A percentile compares a stretch with the other conserved stretches of the same genome.
Evolutionary conservation across 164 flowering plant genomes (phyloP).

Genomic region (Berberis thunbergii): DNA sequence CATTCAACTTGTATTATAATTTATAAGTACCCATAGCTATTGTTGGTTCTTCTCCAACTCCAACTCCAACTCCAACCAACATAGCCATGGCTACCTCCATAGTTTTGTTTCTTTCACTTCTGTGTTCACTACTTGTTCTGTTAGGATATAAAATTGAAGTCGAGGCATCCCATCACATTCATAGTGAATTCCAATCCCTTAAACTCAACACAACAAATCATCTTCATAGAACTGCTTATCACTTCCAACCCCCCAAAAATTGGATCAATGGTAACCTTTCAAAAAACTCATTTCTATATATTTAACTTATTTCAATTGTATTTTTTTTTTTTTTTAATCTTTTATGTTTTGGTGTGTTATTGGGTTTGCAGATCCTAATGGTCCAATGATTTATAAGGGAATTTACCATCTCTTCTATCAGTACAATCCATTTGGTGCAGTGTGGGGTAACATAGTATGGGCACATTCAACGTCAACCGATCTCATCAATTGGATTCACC

Average conservation of each 20-base stretch:
- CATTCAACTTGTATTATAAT: too few species aligned
- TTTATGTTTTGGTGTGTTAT: background rate
- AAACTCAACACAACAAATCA: conserved; percentile 4
- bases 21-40: too few species aligned
- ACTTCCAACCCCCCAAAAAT: conserved; percentile 39
- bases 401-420: conserved; percentile 4
- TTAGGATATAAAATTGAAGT: conserved; percentile 3
- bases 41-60: too few species aligned
- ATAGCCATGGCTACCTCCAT: too few species aligned
- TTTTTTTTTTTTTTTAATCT: background rate
- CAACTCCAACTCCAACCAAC: too few species aligned
- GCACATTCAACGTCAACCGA: conserved; percentile 64
- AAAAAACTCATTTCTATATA: background rate
- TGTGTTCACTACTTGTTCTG: too few species aligned
- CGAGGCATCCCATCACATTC: conserved; percentile 10
- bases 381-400: conserved; percentile 70
- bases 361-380: conserved; percentile 31
- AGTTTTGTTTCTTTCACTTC: too few species aligned
- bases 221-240: conserved; percentile 30
- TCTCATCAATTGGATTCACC: conserved; percentile 2
- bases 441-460: conserved; percentile 72
- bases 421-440: conserved; percentile 16
- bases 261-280: conserved; percentile 38
- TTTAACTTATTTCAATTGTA: background rate
- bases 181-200: conserved; percentile 11